phyloP scores from a whole-genome alignment of 2,329 filamentous ascomycete genomes.

The Aureobasidium pullulans region DNA sequence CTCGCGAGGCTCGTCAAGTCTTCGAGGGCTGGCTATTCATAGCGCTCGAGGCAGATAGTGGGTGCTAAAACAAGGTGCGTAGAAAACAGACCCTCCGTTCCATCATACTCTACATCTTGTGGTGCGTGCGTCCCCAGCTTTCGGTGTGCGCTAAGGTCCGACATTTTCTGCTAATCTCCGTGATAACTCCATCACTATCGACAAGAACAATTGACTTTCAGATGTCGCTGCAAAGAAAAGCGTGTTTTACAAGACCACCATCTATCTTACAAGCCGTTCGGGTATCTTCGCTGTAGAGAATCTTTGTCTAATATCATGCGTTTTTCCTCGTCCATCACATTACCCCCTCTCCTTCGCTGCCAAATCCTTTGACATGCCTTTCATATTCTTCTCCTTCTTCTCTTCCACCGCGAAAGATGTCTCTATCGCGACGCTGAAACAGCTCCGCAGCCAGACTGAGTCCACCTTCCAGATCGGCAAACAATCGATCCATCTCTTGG shows the following conservation, averaged over 20 bases:
- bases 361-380: background rate
- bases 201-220: background rate
- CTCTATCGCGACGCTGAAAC: constrained; percentile 6
- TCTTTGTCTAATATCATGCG: background rate
- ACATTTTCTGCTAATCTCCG: constrained; percentile 2
- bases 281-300: constrained; percentile 3
- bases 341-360: constrained; percentile 7
- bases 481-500: constrained; percentile 24
- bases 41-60: background rate
- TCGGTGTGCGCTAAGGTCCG: background rate
- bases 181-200: background rate
- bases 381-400: constrained; percentile 4
- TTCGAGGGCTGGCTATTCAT: background rate
- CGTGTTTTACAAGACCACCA: background rate
- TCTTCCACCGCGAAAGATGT: background rate
- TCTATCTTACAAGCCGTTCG: constrained; percentile 2
- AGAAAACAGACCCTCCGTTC: constrained; percentile 8
- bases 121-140: background rate
- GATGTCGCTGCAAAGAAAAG: background rate
- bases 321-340: background rate
- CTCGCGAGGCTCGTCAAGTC: background rate
- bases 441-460: constrained; percentile 10
- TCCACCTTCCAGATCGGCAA: constrained; percentile 21
- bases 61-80: background rate
- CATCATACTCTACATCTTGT: constrained; percentile 6